These are phyloP conservation scores for Sophora flavescens DNA, from an alignment of 306 rosid species.

Conservation along the genomic window DNA sequence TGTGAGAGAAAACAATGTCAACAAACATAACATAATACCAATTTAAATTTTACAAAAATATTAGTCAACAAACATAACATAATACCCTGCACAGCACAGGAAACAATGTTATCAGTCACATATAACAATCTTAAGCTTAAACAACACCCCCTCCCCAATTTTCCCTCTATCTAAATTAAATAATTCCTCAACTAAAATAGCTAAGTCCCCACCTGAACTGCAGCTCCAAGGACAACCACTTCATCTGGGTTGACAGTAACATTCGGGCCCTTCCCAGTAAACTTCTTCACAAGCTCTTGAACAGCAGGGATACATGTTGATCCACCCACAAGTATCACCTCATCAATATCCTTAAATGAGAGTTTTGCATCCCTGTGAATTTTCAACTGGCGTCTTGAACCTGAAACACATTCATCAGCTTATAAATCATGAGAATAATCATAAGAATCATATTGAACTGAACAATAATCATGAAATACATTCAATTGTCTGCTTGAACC, in stretches of 20 bases:
- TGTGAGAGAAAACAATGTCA: constrained; percentile 74
- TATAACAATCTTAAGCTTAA: neutral
- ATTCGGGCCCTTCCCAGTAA: constrained; percentile 89
- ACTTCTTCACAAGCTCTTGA: constrained; percentile 87
- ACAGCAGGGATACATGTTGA: constrained; percentile 95
- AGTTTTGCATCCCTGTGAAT: constrained; percentile 96
- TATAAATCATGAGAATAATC: no score
- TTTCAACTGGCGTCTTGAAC: constrained; percentile 87
- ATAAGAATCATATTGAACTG: no score
- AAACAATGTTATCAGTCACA: neutral
- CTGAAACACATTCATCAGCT: constrained; percentile 51
- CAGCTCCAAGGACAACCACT: constrained; percentile 97
- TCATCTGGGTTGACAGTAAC: constrained; percentile 95
- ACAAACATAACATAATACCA: constrained; percentile 82
- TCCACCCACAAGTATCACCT: constrained; percentile 95
- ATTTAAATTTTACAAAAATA: neutral
- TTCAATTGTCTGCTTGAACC: no score
- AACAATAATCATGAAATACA: no score
- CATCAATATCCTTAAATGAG: constrained; percentile 81
- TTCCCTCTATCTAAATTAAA: neutral
- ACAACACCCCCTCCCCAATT: no score
- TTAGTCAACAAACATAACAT: neutral
- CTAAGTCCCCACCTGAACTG: constrained; percentile 74
- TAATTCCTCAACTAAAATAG: neutral
- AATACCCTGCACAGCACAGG: neutral